Base-by-base conservation (phyloP, 441 rosid genomes). In the Breynia disticha region DNA sequence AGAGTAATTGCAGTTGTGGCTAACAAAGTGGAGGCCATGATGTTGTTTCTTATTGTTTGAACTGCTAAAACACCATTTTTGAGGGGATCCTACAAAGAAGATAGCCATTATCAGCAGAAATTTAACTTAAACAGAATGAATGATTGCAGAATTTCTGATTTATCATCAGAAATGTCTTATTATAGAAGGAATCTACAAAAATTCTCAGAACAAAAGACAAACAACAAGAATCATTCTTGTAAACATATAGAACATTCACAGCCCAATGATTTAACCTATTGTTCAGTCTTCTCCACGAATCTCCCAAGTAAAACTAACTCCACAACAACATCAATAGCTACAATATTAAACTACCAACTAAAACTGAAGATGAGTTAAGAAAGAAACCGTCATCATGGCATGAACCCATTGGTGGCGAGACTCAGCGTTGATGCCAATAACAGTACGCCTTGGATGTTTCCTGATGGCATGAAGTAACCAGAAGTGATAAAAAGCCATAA, bases 21-120 rank as follows among this genome's bases (percentile, higher is more conserved):
- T 68, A 87, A 70, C 54, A 87, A 84, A 0, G 97, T 90, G 0
- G 97, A 90, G 57, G 97, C 95, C 97, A 90, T 90, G 54, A 90
- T 87, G 76, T 90, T 90, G 79, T 90, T 87, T 9, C 97, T 83
- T 59, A 90, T 72, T 20, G 95, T 90, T 64, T 90, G 97, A 43
- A 90, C 89, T 4, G 87, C 83, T 46, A 90, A 69, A 14, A 64
- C 71, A 14, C 97, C 97, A 37, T 90, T 90, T 64, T 87, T 87
- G 57, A 90, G 41, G 21, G 97, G 95, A 61, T 90, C 95, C 97
- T 86, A 81, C 55, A 64, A 53, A 41, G 10, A 41, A 41, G 44
- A 41, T 11, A 1, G 44, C n/a, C 44, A 41, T 15, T 41, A 3
- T 41, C n/a, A 41, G n/a, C 13, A 24, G 32, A 24, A 24, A 28